Base-by-base conservation (phyloP, 2,329 filamentous ascomycete species). In the Domatiomyces catenatus region DNA sequence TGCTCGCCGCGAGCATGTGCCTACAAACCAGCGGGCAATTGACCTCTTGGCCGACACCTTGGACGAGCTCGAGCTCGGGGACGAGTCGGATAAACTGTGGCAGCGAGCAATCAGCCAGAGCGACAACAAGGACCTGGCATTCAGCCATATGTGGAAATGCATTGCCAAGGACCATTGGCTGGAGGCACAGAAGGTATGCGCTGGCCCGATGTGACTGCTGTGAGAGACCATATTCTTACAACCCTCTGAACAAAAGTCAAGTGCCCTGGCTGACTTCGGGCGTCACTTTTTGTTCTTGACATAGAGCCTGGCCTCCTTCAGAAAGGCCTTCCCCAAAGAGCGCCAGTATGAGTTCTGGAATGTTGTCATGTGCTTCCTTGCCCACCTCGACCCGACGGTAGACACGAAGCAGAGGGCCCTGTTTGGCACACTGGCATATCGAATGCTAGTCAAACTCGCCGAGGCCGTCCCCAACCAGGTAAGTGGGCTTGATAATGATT, bases 311-410 rank as follows among this genome's bases (percentile, higher is more conserved):
- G 44, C 32, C 10, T 19, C 44, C 3, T 22, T 19, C 8, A 49
- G 12, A 47, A 72, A 67, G 56, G 71, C 71, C 50, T 74, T 73
- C 51, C 68, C 71, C 1, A 68, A 68, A 53, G 64, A 67, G 20
- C 64, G 71, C 45, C 66, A 71, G 46, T 73, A 72, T 56, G 69
- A 71, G 52, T 70, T 73, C 55, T 72, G 70, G 68, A 70, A 70
- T 22, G 71, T 73, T 24, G 66, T 74, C 51, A 63, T 70, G 56
- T 70, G 66, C 52, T 64, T 71, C 51, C 59, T 72, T 44, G 62
- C 71, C 43, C 60, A 67, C 15, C 55, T 61, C 22, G 64, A 69
- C 50, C 45, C 59, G 8, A 51, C 56, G 17, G 66, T 63, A 50
- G 67, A 66, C 5, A 68, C 71, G 10, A 60, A 62, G 26, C 69